Base-by-base conservation (phyloP, 225 moss, liverwort and hornwort genomes). In the Sphagnum tenellum region DNA sequence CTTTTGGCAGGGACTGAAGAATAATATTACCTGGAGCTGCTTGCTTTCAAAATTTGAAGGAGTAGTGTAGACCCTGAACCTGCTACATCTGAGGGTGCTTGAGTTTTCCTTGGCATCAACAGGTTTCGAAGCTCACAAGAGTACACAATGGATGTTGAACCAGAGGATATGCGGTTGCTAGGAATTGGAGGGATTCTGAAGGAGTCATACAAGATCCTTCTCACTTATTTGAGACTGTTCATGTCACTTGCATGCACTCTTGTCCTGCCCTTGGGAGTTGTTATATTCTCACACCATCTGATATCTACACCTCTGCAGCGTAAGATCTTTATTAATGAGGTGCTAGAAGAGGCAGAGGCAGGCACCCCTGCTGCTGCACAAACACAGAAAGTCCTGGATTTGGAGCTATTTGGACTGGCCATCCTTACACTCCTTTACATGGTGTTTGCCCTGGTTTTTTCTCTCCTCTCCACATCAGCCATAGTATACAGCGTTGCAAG, bases 241-340 rank as follows among this genome's bases (percentile, higher is more conserved):
- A 77, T 75, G 13, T 77, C 82, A 11, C 64, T 96, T 46, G 80
- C 89, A 66, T 71, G 88, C 46, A 75, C 74, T 29, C 74, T 92
- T 14, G 77, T 89, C 5, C 76, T 87, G 3, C 95, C 95, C 0
- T 72, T 96, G 0, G 89, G 92, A 1, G 77, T 87, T 63, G 76
- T 96, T 61, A 69, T 96, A 5, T 89, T 96, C 66, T 89, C 92
- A 0, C 89, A 90, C 71, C 76, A 89, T 64, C 65, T 96, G 56
- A 82, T 90, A 11, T 66, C 81, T 49, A 83, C 84, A 53, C 82
- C 84, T 4, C 64, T 90, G 61, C 80, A 89, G 77, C 72, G 77
- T 48, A 79, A 78, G 73, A 60, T 81, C 11, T 48, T 87, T 47
- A 85, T 88, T 44, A 72, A 76, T 4, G 70, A 65, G 52, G 76